These are phyloP conservation scores for Aspergillus panamensis DNA, from an alignment of 495 filamentous ascomycete species.

Conservation along the genomic window DNA sequence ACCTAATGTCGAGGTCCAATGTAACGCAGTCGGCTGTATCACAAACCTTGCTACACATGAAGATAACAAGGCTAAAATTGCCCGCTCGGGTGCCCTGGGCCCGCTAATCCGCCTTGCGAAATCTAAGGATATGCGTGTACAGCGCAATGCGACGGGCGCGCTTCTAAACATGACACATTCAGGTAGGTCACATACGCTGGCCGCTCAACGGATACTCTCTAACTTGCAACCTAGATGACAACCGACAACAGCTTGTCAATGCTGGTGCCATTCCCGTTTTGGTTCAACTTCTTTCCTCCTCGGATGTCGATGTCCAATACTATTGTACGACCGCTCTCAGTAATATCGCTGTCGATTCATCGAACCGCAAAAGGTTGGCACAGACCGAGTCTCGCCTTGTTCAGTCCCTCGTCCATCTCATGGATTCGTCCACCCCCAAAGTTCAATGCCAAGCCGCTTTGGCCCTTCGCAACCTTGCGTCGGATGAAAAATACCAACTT, in stretches of 20 bases:
- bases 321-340: conserved; percentile 98
- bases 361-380: conserved; percentile 84
- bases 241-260: conserved; percentile 93
- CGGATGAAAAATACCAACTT: conserved; percentile 97
- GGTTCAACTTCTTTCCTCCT: conserved; percentile 85
- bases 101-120: conserved; percentile 90
- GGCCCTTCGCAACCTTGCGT: conserved; percentile 90
- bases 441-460: conserved; percentile 97
- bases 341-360: conserved; percentile 94
- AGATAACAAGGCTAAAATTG: conserved; percentile 98
- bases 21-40: conserved; percentile 98
- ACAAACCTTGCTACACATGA: conserved; percentile 97
- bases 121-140: conserved; percentile 97
- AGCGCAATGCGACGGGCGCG: conserved; percentile 94
- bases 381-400: conserved; percentile 85
- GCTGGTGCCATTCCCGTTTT: conserved; percentile 95
- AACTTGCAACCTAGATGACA: conserved; percentile 67
- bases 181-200: conserved; percentile 53
- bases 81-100: conserved; percentile 85
- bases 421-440: conserved; percentile 96
- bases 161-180: conserved; percentile 99
- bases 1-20: conserved; percentile 97
- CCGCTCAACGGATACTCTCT: neutral
- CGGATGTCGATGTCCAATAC: conserved; percentile 96
- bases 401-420: conserved; percentile 88